A percentile compares a stretch with the other conserved stretches of the same genome.
phyloP scores from a whole-genome alignment of 176 grass and related monocot species.

The Leersia perrieri region DNA sequence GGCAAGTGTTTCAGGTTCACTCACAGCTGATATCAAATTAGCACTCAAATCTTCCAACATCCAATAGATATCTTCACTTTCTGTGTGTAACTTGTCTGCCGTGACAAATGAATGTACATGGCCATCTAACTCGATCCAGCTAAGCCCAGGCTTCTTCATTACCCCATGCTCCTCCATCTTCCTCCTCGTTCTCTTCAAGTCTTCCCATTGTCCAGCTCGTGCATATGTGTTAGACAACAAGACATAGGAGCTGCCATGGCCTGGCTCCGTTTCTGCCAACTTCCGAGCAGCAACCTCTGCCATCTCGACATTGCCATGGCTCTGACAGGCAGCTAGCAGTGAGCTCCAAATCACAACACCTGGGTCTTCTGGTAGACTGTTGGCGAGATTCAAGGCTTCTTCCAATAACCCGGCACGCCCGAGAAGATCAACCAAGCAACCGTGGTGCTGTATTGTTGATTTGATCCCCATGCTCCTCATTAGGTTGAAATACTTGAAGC shows the following conservation, averaged over 20 bases:
- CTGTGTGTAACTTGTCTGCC: constrained; percentile 39
- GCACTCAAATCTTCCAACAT: constrained; percentile 47
- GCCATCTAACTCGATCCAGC: constrained; percentile 57
- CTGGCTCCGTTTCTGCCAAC: constrained; percentile 19
- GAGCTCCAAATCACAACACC: constrained; percentile 58
- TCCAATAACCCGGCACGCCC: constrained; percentile 40
- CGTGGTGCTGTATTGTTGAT: constrained; percentile 45
- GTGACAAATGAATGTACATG: constrained; percentile 45
- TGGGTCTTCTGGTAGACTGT: constrained; percentile 29
- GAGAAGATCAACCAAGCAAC: constrained; percentile 61
- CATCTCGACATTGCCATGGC: constrained; percentile 50
- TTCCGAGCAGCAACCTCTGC: constrained; percentile 41
- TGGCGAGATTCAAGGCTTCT: constrained; percentile 38
- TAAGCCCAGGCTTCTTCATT: constrained; percentile 44
- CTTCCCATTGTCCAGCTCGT: constrained; percentile 40
- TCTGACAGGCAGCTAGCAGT: constrained; percentile 46
- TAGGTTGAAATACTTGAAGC: constrained; percentile 44
- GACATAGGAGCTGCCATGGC: constrained; percentile 47
- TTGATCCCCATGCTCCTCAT: constrained; percentile 53
- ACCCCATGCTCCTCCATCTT: constrained; percentile 38
- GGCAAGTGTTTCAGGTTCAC: constrained; percentile 27
- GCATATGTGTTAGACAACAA: constrained; percentile 53
- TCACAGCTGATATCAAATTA: constrained; percentile 37
- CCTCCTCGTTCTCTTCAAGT: constrained; percentile 46
- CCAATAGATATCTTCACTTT: constrained; percentile 36